A percentile compares a stretch with the other conserved stretches of the same genome.
Evolutionary conservation across 495 filamentous ascomycete genomes (phyloP).

Genomic region (Eremomyces bilateralis): DNA sequence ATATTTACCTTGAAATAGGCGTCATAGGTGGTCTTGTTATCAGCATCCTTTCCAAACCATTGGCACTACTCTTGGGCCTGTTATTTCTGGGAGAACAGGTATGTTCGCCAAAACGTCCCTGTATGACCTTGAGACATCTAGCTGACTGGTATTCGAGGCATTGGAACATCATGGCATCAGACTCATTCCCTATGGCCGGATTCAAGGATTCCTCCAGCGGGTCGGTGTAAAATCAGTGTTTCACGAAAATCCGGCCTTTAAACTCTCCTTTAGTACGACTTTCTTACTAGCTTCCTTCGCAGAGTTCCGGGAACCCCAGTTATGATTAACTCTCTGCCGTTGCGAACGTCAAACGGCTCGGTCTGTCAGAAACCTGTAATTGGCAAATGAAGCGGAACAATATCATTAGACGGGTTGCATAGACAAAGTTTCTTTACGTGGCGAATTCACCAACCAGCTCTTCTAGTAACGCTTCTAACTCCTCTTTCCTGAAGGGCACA

Average conservation of each 20-base stretch:
- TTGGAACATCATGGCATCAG: constrained; percentile 55
- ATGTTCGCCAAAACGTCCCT: constrained; percentile 13
- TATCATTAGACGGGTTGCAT: no score
- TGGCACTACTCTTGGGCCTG: constrained; percentile 53
- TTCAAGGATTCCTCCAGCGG: constrained; percentile 35
- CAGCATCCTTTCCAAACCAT: constrained; percentile 48
- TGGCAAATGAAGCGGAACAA: no score
- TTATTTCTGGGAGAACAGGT: constrained; percentile 52
- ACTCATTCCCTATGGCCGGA: constrained; percentile 35
- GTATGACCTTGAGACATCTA: not conserved
- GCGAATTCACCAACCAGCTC: constrained; percentile 30
- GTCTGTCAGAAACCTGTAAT: no score
- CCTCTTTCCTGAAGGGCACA: constrained; percentile 69
- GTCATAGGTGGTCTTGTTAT: constrained; percentile 48
- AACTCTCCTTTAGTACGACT: constrained; percentile 52
- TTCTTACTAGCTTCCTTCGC: constrained; percentile 64
- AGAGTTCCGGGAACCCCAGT: constrained; percentile 28
- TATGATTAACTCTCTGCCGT: no score
- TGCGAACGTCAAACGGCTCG: no score
- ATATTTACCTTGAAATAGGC: constrained; percentile 20
- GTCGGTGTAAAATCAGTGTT: constrained; percentile 37
- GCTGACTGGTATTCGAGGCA: constrained; percentile 23
- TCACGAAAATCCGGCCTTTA: constrained; percentile 49
- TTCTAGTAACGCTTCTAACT: constrained; percentile 74
- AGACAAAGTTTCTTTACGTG: no score